A percentile compares a stretch with the other conserved stretches of the same genome.
Evolutionary conservation across 495 filamentous ascomycete species (phyloP).

Genomic region (Trichoderma gamsii): DNA sequence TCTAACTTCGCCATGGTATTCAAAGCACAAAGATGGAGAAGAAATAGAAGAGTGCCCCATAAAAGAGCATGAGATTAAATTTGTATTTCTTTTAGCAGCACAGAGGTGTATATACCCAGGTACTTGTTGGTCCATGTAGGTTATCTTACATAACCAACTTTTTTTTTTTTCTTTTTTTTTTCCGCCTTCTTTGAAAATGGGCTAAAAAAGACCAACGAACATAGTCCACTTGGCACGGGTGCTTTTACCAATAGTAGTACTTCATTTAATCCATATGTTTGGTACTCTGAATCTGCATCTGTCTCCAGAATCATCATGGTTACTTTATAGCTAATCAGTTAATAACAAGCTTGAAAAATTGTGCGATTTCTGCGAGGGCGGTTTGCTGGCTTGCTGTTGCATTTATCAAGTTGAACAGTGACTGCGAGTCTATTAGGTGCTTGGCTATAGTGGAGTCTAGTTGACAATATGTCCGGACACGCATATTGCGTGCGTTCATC

Average conservation of each 20-base stretch:
- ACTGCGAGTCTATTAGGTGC: conserved; percentile 37
- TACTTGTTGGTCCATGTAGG: too few species aligned
- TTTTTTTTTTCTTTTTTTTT: too few species aligned
- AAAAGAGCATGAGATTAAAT: not conserved
- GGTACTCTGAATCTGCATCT: too few species aligned
- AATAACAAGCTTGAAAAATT: conserved; percentile 33
- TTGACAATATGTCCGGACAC: conserved; percentile 39
- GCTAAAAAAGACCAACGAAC: too few species aligned
- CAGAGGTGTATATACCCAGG: too few species aligned
- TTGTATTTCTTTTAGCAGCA: too few species aligned
- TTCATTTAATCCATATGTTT: not conserved
- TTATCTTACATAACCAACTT: too few species aligned
- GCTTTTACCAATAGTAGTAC: not conserved
- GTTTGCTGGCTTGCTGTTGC: conserved; percentile 29
- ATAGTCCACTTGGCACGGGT: too few species aligned
- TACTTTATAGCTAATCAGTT: conserved; percentile 18
- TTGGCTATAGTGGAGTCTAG: conserved; percentile 44
- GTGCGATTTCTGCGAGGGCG: conserved; percentile 31
- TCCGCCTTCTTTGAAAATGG: too few species aligned
- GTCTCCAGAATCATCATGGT: too few species aligned
- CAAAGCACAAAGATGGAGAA: not conserved
- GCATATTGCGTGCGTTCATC: conserved; percentile 34
- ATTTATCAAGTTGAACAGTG: conserved; percentile 33
- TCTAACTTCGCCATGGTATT: not conserved
- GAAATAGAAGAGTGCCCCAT: not conserved